Conservation (phyloP, 192 early-diverging fungal species). For the Podila verticillata region DNA sequence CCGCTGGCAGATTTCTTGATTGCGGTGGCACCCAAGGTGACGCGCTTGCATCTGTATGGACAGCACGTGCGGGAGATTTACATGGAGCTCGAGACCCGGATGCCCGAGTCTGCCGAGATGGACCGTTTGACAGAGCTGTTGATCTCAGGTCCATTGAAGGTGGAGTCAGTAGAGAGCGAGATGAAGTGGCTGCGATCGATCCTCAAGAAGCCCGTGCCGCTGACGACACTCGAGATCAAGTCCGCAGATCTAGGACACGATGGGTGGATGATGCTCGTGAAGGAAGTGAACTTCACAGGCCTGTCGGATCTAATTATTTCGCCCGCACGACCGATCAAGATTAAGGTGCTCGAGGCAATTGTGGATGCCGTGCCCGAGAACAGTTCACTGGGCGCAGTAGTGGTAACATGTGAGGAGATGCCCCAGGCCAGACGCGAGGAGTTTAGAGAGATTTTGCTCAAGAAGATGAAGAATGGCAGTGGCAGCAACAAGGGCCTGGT, state of each 20-base stretch:
- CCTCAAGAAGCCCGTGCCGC: constrained; percentile 16
- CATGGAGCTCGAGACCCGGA: constrained; percentile 19
- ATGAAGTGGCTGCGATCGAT: constrained; percentile 29
- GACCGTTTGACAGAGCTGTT: constrained; percentile 10
- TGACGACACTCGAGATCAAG: constrained; percentile 27
- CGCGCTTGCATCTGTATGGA: constrained; percentile 23
- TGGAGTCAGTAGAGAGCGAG: constrained; percentile 21
- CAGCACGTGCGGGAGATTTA: constrained; percentile 15
- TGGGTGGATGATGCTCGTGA: constrained; percentile 40
- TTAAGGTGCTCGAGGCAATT: constrained; percentile 24
- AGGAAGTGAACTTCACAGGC: constrained; percentile 30
- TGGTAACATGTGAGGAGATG: not conserved
- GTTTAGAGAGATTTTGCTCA: constrained; percentile 1
- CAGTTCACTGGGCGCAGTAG: constrained; percentile 13
- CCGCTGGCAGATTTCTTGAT: constrained; percentile 29
- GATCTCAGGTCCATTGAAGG: constrained; percentile 22
- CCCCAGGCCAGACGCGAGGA: not conserved
- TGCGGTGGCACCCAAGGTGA: constrained; percentile 22
- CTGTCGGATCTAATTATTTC: constrained; percentile 25
- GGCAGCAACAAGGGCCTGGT: not conserved
- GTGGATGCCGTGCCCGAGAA: constrained; percentile 15
- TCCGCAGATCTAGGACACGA: constrained; percentile 33
- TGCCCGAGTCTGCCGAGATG: constrained; percentile 19
- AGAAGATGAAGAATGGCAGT: not conserved
- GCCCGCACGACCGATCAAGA: constrained; percentile 22